Evolutionary conservation across 176 grass and related monocot species (phyloP).

Genomic region (Alopecurus myosuroides): DNA sequence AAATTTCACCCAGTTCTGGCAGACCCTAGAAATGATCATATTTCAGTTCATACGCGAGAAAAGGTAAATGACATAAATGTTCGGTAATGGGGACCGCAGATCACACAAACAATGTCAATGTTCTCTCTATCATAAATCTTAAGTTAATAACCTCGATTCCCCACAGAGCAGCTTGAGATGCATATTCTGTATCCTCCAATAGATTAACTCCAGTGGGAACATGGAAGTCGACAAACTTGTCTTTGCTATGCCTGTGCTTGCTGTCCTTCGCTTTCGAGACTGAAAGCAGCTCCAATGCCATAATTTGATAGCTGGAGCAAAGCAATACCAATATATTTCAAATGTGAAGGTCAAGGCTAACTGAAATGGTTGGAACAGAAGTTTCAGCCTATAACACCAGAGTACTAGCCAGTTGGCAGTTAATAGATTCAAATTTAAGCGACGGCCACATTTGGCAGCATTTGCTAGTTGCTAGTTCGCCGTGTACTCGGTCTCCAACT

Average conservation of each 20-base stretch:
- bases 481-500: neutral
- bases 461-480: neutral
- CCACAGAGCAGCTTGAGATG: constrained; percentile 89
- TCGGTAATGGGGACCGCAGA: neutral
- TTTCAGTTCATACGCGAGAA: constrained; percentile 25
- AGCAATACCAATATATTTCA: constrained; percentile 1
- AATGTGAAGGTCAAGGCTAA: constrained; percentile 1
- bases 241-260: constrained; percentile 22
- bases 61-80: neutral
- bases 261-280: constrained; percentile 44
- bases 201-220: constrained; percentile 88
- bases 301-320: constrained; percentile 75
- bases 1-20: constrained; percentile 96
- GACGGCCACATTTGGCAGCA: constrained; percentile 5
- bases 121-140: neutral
- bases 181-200: constrained; percentile 69
- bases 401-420: neutral
- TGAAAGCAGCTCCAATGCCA: constrained; percentile 66
- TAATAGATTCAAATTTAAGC: constrained; percentile 1
- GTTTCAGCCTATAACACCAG: no score
- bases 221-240: constrained; percentile 68
- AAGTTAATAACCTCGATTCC: constrained; percentile 78
- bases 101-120: neutral
- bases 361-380: neutral
- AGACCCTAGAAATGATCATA: constrained; percentile 77